These are phyloP conservation scores for Phytophthora nicotianae DNA, from an alignment of 352 stramenopile genomes.

Conservation along the genomic window DNA sequence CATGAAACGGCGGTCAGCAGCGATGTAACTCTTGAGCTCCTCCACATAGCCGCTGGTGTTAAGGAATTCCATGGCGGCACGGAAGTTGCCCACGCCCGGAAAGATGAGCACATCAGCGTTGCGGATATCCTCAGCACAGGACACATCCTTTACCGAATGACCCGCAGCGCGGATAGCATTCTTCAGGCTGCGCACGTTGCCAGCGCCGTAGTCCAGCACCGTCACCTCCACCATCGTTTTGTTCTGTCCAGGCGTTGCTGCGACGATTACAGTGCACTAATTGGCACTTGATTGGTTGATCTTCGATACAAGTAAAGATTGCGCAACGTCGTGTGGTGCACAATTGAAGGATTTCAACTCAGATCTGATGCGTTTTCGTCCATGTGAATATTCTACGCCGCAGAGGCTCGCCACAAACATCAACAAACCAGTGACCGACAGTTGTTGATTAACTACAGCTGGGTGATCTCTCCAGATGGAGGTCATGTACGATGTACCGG, in stretches of 20 bases:
- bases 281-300: not conserved
- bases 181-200: conserved; percentile 97
- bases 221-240: conserved; percentile 73
- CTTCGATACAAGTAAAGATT: too few relatives aligned
- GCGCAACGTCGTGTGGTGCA: not conserved
- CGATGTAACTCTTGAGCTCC: conserved; percentile 90
- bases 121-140: conserved; percentile 90
- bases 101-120: conserved; percentile 88
- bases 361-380: conserved; percentile 8
- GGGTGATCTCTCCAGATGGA: conserved; percentile 18
- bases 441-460: conserved; percentile 17
- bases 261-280: not conserved
- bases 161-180: conserved; percentile 95
- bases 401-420: conserved; percentile 17
- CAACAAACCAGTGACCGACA: conserved; percentile 22
- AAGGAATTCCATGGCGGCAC: conserved; percentile 93
- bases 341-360: not conserved
- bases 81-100: conserved; percentile 85
- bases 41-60: conserved; percentile 87
- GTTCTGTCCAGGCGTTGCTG: not conserved
- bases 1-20: conserved; percentile 91
- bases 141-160: conserved; percentile 90
- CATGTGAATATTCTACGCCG: conserved; percentile 5
- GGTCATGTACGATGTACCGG: conserved; percentile 1
- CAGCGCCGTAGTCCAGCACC: conserved; percentile 98